Evolutionary conservation across 2,329 filamentous ascomycete genomes (phyloP).

Genomic region (Penicillium nordicum): DNA sequence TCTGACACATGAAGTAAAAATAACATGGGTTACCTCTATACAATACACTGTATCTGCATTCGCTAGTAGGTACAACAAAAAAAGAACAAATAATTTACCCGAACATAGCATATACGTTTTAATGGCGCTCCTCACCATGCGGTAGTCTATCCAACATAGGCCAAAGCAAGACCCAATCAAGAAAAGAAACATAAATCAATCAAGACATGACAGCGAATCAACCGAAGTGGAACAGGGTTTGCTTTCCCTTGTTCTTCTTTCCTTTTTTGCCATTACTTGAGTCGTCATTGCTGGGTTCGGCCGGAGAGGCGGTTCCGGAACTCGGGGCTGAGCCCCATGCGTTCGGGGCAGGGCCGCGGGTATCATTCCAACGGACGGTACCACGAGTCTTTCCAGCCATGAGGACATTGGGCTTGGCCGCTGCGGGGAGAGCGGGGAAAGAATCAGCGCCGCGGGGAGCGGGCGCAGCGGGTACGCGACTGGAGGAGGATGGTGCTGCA

Average conservation of each 20-base stretch:
- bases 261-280: conserved; percentile 33
- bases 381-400: conserved; percentile 49
- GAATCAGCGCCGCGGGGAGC: conserved; percentile 50
- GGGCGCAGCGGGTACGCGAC: conserved; percentile 22
- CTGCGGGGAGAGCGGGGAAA: conserved; percentile 79
- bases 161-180: background rate
- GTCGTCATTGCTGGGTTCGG: conserved; percentile 19
- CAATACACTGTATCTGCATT: conserved; percentile 7
- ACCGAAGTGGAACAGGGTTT: conserved; percentile 41
- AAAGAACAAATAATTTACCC: background rate
- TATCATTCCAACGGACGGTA: conserved; percentile 46
- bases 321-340: conserved; percentile 37
- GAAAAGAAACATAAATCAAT: conserved; percentile 18
- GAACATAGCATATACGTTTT: background rate
- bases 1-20: background rate
- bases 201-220: conserved; percentile 37
- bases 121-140: background rate
- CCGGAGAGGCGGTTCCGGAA: conserved; percentile 23
- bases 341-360: conserved; percentile 32
- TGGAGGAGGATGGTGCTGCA: conserved; percentile 23
- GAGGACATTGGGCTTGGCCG: conserved; percentile 63
- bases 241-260: conserved; percentile 42
- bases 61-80: conserved; percentile 9
- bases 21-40: conserved; percentile 1
- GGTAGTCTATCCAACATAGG: background rate